These are phyloP conservation scores for Globisporangium recalcitrans DNA, from an alignment of 352 stramenopile genomes.

Conservation along the genomic window DNA sequence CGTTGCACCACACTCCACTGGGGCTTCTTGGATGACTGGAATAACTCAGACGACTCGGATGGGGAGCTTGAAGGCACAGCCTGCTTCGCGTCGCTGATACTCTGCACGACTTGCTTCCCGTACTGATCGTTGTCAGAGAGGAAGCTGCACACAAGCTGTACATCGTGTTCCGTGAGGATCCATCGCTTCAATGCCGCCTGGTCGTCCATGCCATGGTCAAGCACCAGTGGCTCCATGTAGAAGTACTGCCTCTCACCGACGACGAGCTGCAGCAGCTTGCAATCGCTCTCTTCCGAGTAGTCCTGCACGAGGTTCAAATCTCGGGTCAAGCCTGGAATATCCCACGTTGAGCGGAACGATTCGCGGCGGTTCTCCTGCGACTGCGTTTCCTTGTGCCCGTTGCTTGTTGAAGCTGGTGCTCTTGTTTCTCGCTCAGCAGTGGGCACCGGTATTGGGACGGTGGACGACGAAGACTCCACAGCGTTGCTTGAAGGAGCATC, in stretches of 20 bases:
- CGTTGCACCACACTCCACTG: slow-evolving; percentile 56
- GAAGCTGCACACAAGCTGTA: slow-evolving; percentile 33
- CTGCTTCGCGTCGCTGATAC: background rate
- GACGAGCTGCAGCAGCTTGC: slow-evolving; percentile 50
- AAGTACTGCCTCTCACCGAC: slow-evolving; percentile 75
- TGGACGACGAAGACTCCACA: background rate
- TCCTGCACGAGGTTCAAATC: slow-evolving; percentile 80
- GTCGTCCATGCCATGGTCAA: slow-evolving; percentile 19
- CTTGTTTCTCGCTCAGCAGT: background rate
- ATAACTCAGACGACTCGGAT: slow-evolving; percentile 16
- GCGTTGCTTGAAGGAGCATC: background rate
- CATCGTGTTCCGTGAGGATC: slow-evolving; percentile 34
- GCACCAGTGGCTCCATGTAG: slow-evolving; percentile 51
- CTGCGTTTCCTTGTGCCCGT: background rate
- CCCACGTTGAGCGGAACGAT: slow-evolving; percentile 56
- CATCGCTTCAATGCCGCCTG: slow-evolving; percentile 24
- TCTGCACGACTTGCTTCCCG: slow-evolving; percentile 27
- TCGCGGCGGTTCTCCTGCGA: slow-evolving; percentile 16
- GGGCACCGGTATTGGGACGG: background rate
- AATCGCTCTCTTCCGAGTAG: slow-evolving; percentile 63
- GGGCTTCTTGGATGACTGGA: slow-evolving; percentile 37
- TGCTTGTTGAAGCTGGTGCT: background rate
- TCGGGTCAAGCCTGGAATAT: slow-evolving; percentile 45
- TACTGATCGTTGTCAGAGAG: slow-evolving; percentile 22
- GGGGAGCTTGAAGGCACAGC: background rate